Percentiles rank a stretch among this genome's conserved stretches.
Evolutionary conservation across 352 stramenopile genomes (phyloP).

Genomic region (Globisporangium ultimum): DNA sequence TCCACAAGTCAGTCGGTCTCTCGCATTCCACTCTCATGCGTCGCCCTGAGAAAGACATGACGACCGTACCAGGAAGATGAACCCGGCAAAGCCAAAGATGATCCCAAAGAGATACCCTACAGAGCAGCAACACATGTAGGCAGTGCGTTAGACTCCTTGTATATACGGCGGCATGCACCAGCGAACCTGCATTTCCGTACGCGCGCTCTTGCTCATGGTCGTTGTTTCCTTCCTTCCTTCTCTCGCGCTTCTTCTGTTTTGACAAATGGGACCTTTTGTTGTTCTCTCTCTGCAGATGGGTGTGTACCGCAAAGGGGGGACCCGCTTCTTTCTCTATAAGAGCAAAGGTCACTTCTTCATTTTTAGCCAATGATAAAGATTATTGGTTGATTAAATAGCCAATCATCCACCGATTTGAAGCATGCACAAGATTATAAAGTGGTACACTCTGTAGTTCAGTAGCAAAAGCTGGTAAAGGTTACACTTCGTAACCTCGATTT

Average conservation of each 20-base stretch:
- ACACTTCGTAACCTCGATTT: too few species aligned
- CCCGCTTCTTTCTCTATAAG: too few species aligned
- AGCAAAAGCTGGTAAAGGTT: too few species aligned
- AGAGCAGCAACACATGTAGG: not conserved
- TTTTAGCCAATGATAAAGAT: not conserved
- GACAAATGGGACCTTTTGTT: slow-evolving; percentile 1
- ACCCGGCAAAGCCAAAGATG: slow-evolving; percentile 76
- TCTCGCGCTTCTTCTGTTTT: slow-evolving; percentile 4
- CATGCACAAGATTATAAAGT: too few species aligned
- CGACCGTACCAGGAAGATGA: slow-evolving; percentile 66
- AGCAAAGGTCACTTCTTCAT: not conserved
- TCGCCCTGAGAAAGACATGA: not conserved
- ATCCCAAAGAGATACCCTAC: slow-evolving; percentile 71
- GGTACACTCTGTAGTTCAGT: too few species aligned
- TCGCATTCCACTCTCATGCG: not conserved
- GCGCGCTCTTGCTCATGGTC: slow-evolving; percentile 17
- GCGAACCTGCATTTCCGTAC: slow-evolving; percentile 3
- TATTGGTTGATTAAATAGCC: too few species aligned
- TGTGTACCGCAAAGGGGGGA: not conserved
- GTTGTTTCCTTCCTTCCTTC: not conserved
- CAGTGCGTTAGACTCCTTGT: not conserved
- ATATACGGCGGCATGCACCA: too few species aligned
- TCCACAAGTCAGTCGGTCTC: too few species aligned
- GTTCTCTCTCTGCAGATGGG: slow-evolving; percentile 1
- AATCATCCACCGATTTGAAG: too few species aligned